Base-by-base conservation (phyloP, 495 filamentous ascomycete genomes). In the Chaetomium fimeti region DNA sequence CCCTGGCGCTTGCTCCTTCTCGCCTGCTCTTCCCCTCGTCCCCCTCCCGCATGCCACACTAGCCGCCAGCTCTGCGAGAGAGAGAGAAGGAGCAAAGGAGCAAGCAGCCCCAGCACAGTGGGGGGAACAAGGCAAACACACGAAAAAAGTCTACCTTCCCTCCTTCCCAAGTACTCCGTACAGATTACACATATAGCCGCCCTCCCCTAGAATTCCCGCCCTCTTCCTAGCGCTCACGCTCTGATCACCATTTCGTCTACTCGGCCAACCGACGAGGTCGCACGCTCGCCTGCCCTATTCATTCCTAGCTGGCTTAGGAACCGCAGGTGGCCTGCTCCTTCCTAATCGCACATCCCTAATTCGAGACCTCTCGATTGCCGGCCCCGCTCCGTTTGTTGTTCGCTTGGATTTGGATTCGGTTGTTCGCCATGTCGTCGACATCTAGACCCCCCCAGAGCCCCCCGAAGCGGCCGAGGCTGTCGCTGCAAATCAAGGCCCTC, bases 391-490 rank as follows among this genome's bases (percentile, higher is more conserved):
- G 32, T 36, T 36, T 36, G 32, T 36, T 36, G 32, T 36, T 36
- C 5, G 32, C 32, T 36, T 36, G 32, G 7, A 36, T 5, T 6
- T 32, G 29, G 29, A 7, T 32, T 32, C 29, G 29, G 11, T 4
- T 18, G 27, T 5, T 38, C 47, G 25, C 32, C 56, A 80, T 74
- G 74, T 76, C 76, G 65, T 73, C 67, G 60, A 75, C 71, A 57
- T 76, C 32, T 11, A 36, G 32, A 9, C 12, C 68, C 45, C 78
- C 72, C 54, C 59, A 66, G 71, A 75, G 71, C 74, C 74, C 79
- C 64, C 81, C 78, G 27, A 87, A 84, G 74, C 81, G 88, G 74
- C 92, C 92, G 2, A 89, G 90, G 77, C 81, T 96, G 67, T 89
- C 88, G 60, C 84, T 96, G 42, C 89, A 95, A 78, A 96, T 91